Evolutionary conservation across 768 basidiomycete species (phyloP).

Genomic region (Lepiota brunneoincarnata): DNA sequence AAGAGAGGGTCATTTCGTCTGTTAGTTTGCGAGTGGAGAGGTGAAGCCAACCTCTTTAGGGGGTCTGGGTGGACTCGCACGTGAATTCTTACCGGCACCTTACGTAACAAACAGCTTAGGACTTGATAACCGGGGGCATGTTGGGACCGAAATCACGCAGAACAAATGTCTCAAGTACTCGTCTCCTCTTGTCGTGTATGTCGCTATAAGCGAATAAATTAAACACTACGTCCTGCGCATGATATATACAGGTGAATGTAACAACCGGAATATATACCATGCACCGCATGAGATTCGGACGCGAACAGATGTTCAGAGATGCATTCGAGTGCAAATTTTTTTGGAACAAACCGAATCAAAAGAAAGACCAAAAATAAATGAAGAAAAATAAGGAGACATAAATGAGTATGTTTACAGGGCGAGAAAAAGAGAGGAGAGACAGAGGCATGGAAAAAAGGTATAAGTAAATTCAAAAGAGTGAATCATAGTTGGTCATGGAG

Average conservation of each 20-base stretch:
- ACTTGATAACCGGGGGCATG: no score
- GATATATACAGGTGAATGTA: slow-evolving; percentile 28
- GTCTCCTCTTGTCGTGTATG: background rate
- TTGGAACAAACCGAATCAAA: slow-evolving; percentile 16
- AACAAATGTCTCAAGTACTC: no score
- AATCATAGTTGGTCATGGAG: slow-evolving; percentile 14
- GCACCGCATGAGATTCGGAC: slow-evolving; percentile 23
- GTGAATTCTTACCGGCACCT: no score
- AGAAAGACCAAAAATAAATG: slow-evolving; percentile 11
- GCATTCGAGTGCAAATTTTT: slow-evolving; percentile 1
- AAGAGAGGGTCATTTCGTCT: slow-evolving; percentile 56
- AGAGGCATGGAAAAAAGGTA: slow-evolving; percentile 10
- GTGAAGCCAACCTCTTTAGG: background rate
- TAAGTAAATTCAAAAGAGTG: slow-evolving; percentile 14
- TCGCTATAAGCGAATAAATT: slow-evolving; percentile 23
- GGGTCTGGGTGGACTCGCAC: no score
- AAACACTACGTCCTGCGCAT: slow-evolving; percentile 32
- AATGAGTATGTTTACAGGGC: slow-evolving; percentile 17
- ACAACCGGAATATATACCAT: slow-evolving; percentile 25
- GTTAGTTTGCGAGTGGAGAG: background rate
- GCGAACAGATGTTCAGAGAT: slow-evolving; percentile 12
- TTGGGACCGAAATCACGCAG: no score
- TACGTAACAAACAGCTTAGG: no score
- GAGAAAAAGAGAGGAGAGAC: slow-evolving; percentile 16
- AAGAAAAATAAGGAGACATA: slow-evolving; percentile 17